Base-by-base conservation (phyloP, 148 eudicot species). In the Euryodendron excelsum region DNA sequence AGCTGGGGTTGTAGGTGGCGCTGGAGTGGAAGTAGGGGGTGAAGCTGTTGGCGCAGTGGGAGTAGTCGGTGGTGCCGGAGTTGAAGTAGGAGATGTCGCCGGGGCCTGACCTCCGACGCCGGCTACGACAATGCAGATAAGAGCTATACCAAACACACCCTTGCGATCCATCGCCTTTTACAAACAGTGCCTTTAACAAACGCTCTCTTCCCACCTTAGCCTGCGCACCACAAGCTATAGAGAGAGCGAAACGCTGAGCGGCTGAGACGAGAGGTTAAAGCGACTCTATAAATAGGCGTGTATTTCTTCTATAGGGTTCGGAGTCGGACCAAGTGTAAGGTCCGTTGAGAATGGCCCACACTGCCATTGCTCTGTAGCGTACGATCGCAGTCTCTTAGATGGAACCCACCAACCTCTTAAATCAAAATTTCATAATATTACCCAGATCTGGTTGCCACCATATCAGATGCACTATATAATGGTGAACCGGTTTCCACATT, bases 91-190 rank as follows among this genome's bases (percentile, higher is more conserved):
- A 7, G 84, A 59, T 5, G 63, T 50, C 0, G 81, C 47, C 18
- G 89, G 89, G 15, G 85, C n/a, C 64, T 87, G 89, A 10, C 80
- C 85, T 13, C 68, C 61, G 79, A 74, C 81, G 69, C 78, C 66
- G 71, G 85, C 56, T 45, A 79, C 59, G 74, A 61, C 67, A 81
- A 86, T 81, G 89, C 85, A 79, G 83, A 86, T 74, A 30, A 85
- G 14, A 28, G 66, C 84, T 0, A 75, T 17, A 13, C 58, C 48
- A 14, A 74, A 41, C 2, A 59, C 76, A 4, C 50, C 31, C 12
- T 59, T 37, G 44, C 69, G 68, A 82, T 66, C 80, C 85, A 79
- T 85, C 14, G 31, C 4, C 20, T 30, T 23, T n/a, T n/a, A n/a
- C n/a, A n/a, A n/a, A 33, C 18, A 3, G 13, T 2, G 14, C 17